These are phyloP conservation scores for Penicillium coffeae DNA, from an alignment of 495 filamentous ascomycete species.

Conservation along the genomic window DNA sequence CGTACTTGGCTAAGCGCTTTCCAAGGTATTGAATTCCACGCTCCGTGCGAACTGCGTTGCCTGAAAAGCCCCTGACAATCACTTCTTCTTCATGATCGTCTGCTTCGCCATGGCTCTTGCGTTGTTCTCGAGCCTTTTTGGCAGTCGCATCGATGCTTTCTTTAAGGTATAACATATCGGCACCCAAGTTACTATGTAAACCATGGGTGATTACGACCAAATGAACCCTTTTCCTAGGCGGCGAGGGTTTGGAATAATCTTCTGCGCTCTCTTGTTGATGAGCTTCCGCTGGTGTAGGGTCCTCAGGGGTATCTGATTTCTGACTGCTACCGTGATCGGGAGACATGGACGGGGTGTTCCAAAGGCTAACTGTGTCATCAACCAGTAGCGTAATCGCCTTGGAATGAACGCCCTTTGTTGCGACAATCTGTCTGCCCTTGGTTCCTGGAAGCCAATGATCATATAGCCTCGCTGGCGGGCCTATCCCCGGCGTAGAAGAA, in stretches of 20 bases:
- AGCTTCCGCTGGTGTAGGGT: not conserved
- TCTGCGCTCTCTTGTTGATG: not conserved
- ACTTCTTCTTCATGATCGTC: slow-evolving; percentile 68
- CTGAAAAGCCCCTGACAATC: slow-evolving; percentile 88
- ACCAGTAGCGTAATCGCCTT: slow-evolving; percentile 69
- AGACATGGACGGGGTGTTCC: slow-evolving; percentile 84
- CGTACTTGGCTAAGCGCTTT: slow-evolving; percentile 87
- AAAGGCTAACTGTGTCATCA: slow-evolving; percentile 83
- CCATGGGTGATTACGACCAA: slow-evolving; percentile 92
- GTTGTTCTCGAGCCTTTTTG: slow-evolving; percentile 60
- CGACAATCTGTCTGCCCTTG: slow-evolving; percentile 42
- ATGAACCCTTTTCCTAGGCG: slow-evolving; percentile 66
- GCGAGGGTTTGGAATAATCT: not conserved
- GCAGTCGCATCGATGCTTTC: slow-evolving; percentile 89
- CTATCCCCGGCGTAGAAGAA: slow-evolving; percentile 41
- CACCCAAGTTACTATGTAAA: slow-evolving; percentile 91
- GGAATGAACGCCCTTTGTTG: slow-evolving; percentile 73
- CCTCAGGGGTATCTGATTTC: not conserved
- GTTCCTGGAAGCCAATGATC: slow-evolving; percentile 59
- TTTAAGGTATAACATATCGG: slow-evolving; percentile 96
- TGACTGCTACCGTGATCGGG: slow-evolving; percentile 15
- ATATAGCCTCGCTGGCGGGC: slow-evolving; percentile 62
- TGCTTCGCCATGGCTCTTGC: slow-evolving; percentile 20
- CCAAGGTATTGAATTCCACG: slow-evolving; percentile 94
- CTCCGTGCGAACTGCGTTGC: slow-evolving; percentile 87